Evolutionary conservation across 495 filamentous ascomycete species (phyloP).

Genomic region (Talaromyces adpressus): DNA sequence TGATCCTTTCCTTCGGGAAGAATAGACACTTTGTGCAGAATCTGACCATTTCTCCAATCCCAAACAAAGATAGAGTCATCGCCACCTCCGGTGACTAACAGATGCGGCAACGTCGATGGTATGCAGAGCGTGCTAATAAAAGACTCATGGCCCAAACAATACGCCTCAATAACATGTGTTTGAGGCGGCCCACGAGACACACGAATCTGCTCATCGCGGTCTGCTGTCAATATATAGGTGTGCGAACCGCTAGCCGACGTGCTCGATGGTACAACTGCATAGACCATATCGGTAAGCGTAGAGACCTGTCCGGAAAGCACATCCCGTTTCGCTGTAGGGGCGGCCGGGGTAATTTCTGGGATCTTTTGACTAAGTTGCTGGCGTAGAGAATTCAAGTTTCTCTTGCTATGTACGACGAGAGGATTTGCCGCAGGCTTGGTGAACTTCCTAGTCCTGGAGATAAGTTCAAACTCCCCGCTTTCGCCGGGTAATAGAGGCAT

Average conservation of each 20-base stretch:
- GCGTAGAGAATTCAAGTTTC: slow-evolving; percentile 68
- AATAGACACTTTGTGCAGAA: slow-evolving; percentile 43
- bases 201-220: slow-evolving; percentile 96
- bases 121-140: slow-evolving; percentile 74
- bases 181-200: slow-evolving; percentile 79
- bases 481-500: slow-evolving; percentile 64
- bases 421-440: slow-evolving; percentile 56
- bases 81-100: slow-evolving; percentile 81
- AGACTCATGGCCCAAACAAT: slow-evolving; percentile 76
- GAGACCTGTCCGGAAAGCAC: slow-evolving; percentile 89
- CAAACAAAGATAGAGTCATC: slow-evolving; percentile 72
- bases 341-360: slow-evolving; percentile 35
- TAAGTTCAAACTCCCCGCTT: slow-evolving; percentile 17
- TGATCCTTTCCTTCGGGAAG: slow-evolving; percentile 17
- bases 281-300: slow-evolving; percentile 69
- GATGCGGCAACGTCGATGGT: slow-evolving; percentile 40
- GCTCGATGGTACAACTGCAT: slow-evolving; percentile 30
- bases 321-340: slow-evolving; percentile 58
- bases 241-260: slow-evolving; percentile 25
- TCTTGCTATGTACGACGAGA: slow-evolving; percentile 75
- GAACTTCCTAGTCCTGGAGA: slow-evolving; percentile 19
- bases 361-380: slow-evolving; percentile 53
- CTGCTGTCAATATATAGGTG: slow-evolving; percentile 76
- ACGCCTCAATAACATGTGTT: slow-evolving; percentile 79
- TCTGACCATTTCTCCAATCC: slow-evolving; percentile 60